Base-by-base conservation (phyloP, 2,329 filamentous ascomycete species). In the Dichotomopilus funicola region DNA sequence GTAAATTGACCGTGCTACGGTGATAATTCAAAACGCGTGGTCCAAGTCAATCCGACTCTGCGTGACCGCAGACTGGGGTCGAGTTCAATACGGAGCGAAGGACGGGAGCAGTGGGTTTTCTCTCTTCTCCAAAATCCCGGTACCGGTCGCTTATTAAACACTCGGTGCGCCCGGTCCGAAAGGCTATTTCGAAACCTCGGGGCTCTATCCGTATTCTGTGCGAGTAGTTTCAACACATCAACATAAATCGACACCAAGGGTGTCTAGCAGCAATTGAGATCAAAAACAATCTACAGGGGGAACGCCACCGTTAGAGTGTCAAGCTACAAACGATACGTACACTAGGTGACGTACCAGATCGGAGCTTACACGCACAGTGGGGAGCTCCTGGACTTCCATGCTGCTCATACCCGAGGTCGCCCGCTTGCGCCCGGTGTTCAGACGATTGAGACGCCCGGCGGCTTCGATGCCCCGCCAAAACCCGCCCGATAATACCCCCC, bases 401-500 rank as follows among this genome's bases (percentile, higher is more conserved):
- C 31, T 51, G 57, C 46, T 61, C 51, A 51, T 61, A 58, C 58
- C 61, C 59, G 57, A 61, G 59, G 61, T 57, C 51, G 57, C 54
- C 47, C 61, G 62, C 54, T 57, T 27, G 19, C 19, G 19, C 19
- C 19, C 61, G 58, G 56, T 56, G 55, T 54, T 63, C 55, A 62
- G 61, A 62, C 62, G 58, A 61, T 36, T 62, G 52, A 51, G 57
- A 45, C 56, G 47, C 54, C 57, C 59, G 55, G 19, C 19, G 19
- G 54, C 56, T 37, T 61, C 61, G 44, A 66, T 68, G 66, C 65
- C 66, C 66, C 66, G 63, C 65, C 60, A 58, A 53, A 61, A 56
- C 54, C 53, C 58, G 57, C 57, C 63, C 47, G 62, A 57, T 48
- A 42, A 13, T n/a, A 58, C 58, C 41, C 51, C 62, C 60, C 62